These are phyloP conservation scores for Saccharomycopsis vini DNA, from an alignment of 805 yeast species.

Conservation along the genomic window DNA sequence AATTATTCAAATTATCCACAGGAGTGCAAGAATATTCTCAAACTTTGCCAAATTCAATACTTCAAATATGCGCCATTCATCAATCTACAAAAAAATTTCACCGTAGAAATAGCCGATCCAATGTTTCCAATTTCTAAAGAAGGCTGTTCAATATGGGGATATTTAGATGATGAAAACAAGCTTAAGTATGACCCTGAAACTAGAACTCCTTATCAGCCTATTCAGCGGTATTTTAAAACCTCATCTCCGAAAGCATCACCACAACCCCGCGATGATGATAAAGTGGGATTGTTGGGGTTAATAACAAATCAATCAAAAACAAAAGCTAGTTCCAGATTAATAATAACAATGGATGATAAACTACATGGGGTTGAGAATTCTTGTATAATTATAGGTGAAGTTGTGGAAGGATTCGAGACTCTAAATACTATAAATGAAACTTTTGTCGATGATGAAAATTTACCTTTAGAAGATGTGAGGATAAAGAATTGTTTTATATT, in stretches of 20 bases:
- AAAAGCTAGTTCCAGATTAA: conserved; percentile 30
- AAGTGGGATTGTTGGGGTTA: conserved; percentile 30
- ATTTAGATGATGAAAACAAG: neutral
- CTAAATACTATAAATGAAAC: conserved; percentile 36
- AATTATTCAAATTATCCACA: conserved; percentile 28
- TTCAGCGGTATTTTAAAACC: neutral
- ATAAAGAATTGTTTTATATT: conserved; percentile 42
- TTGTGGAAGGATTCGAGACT: conserved; percentile 41
- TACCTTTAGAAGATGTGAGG: conserved; percentile 42
- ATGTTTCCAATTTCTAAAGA: conserved; percentile 28
- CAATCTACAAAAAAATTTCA: conserved; percentile 32
- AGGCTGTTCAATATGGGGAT: conserved; percentile 13
- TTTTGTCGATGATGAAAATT: conserved; percentile 29
- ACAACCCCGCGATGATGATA: too few species aligned
- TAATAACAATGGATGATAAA: conserved; percentile 30
- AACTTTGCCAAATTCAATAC: conserved; percentile 43
- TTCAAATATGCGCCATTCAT: conserved; percentile 45
- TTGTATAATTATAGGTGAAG: conserved; percentile 37
- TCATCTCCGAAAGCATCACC: too few species aligned
- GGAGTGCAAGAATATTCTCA: conserved; percentile 40
- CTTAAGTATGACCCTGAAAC: neutral
- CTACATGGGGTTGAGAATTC: conserved; percentile 22
- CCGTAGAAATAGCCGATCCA: conserved; percentile 42
- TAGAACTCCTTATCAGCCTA: neutral
- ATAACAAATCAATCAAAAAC: conserved; percentile 16